phyloP scores from a whole-genome alignment of 2,329 filamentous ascomycete species.

The Drechslerella coelobrocha region DNA sequence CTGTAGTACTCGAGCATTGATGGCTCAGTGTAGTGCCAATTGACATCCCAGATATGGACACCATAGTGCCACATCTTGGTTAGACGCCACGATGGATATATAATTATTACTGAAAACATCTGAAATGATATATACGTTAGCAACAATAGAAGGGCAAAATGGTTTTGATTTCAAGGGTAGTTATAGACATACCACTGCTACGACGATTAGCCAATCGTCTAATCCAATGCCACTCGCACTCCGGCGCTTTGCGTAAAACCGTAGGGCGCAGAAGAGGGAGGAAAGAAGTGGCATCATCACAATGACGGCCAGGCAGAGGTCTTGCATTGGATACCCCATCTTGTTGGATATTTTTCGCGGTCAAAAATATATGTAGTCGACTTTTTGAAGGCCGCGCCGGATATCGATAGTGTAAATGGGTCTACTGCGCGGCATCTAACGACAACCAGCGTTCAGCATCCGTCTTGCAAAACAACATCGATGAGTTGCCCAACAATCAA shows the following conservation, averaged over 20 bases:
- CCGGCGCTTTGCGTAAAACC: conserved; percentile 43
- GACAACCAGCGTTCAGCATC: too few relatives aligned
- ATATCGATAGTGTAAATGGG: too few relatives aligned
- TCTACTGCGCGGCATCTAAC: too few relatives aligned
- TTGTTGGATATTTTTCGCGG: conserved; percentile 16
- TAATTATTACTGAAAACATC: conserved; percentile 43
- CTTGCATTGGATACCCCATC: conserved; percentile 49
- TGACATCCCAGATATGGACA: conserved; percentile 42
- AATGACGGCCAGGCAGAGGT: conserved; percentile 49
- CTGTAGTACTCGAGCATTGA: conserved; percentile 42
- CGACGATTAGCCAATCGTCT: conserved; percentile 43
- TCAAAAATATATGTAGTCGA: too few relatives aligned
- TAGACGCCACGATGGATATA: conserved; percentile 47
- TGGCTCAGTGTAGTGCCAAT: conserved; percentile 45
- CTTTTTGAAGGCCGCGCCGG: too few relatives aligned
- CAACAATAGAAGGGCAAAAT: not conserved
- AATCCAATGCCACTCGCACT: conserved; percentile 38
- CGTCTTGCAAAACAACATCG: too few relatives aligned
- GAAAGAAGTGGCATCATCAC: conserved; percentile 48
- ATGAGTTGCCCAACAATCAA: too few relatives aligned
- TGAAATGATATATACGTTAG: conserved; percentile 7
- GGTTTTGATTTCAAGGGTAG: not conserved
- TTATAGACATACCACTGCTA: conserved; percentile 34
- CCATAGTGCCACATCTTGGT: conserved; percentile 48
- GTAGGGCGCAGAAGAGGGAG: conserved; percentile 29